A percentile compares a stretch with the other conserved stretches of the same genome.
These are phyloP conservation scores for Pseudogymnoascus sp. DNA, from an alignment of 2,329 filamentous ascomycete species.

Conservation along the genomic window DNA sequence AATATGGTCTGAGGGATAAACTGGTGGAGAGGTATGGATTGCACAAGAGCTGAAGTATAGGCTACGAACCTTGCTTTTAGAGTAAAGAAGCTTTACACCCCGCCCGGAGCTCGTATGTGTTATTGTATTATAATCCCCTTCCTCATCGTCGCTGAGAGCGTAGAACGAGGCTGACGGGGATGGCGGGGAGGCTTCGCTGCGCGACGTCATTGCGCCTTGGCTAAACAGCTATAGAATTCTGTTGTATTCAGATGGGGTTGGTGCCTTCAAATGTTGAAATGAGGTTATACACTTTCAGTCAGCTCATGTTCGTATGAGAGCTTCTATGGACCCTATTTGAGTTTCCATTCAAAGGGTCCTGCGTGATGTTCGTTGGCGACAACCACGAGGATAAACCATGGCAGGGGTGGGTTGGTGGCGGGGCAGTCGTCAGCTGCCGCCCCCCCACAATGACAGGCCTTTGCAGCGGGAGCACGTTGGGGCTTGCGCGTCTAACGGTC, in stretches of 20 bases:
- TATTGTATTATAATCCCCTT: slow-evolving; percentile 91
- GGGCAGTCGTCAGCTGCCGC: slow-evolving; percentile 12
- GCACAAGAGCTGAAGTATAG: slow-evolving; percentile 31
- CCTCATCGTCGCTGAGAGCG: slow-evolving; percentile 92
- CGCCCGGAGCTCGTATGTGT: slow-evolving; percentile 66
- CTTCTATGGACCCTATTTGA: background rate
- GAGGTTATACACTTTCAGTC: background rate
- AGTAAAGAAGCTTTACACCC: slow-evolving; percentile 88
- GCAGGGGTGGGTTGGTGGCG: slow-evolving; percentile 11
- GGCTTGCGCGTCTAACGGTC: background rate
- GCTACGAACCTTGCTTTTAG: slow-evolving; percentile 78
- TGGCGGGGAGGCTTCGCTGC: slow-evolving; percentile 30
- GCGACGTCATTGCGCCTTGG: slow-evolving; percentile 25
- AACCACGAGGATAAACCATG: slow-evolving; percentile 4
- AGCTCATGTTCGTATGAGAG: background rate
- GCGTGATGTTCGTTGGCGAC: slow-evolving; percentile 1
- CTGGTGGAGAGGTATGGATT: background rate
- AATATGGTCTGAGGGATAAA: slow-evolving; percentile 19
- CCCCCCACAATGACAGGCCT: slow-evolving; percentile 3
- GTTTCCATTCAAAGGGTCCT: background rate
- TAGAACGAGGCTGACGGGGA: slow-evolving; percentile 87
- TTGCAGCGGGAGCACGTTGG: background rate
- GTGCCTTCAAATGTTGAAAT: background rate
- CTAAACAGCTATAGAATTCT: slow-evolving; percentile 1
- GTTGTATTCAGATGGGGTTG: background rate